Percentiles rank a stretch among this genome's conserved stretches.
phyloP scores from a whole-genome alignment of 2,329 filamentous ascomycete species.

The Nannizzia gypsea region DNA sequence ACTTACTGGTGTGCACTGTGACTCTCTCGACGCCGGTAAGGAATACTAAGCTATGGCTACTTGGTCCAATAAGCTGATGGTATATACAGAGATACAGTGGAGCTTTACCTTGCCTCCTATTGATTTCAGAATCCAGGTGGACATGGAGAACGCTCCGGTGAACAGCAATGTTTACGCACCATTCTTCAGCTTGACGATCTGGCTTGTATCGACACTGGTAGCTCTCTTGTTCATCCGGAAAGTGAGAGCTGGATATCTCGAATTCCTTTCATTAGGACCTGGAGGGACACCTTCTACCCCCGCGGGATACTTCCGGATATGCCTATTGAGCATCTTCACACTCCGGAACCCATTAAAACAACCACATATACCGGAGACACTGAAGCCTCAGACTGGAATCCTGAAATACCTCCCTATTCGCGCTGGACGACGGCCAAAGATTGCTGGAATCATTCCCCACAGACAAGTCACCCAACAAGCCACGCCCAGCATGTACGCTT shows the following conservation, averaged over 20 bases:
- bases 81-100: not conserved
- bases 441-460: slow-evolving; percentile 70
- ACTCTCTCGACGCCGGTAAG: too few species aligned
- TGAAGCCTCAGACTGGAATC: slow-evolving; percentile 47
- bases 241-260: slow-evolving; percentile 50
- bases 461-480: slow-evolving; percentile 61
- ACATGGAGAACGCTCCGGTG: not conserved
- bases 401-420: slow-evolving; percentile 47
- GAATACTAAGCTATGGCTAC: not conserved
- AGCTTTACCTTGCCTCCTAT: not conserved
- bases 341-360: slow-evolving; percentile 58
- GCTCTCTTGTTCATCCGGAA: slow-evolving; percentile 42
- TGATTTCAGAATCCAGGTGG: not conserved
- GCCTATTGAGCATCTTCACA: slow-evolving; percentile 58
- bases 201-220: slow-evolving; percentile 35
- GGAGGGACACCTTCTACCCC: slow-evolving; percentile 69
- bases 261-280: slow-evolving; percentile 65
- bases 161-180: not conserved
- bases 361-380: slow-evolving; percentile 40
- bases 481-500: slow-evolving; percentile 41
- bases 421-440: slow-evolving; percentile 50
- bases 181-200: slow-evolving; percentile 31
- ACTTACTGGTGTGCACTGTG: too few species aligned
- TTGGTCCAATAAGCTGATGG: not conserved
- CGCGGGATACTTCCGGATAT: slow-evolving; percentile 60